phyloP scores from a whole-genome alignment of 306 rosid genomes.

The Geum urbanum region DNA sequence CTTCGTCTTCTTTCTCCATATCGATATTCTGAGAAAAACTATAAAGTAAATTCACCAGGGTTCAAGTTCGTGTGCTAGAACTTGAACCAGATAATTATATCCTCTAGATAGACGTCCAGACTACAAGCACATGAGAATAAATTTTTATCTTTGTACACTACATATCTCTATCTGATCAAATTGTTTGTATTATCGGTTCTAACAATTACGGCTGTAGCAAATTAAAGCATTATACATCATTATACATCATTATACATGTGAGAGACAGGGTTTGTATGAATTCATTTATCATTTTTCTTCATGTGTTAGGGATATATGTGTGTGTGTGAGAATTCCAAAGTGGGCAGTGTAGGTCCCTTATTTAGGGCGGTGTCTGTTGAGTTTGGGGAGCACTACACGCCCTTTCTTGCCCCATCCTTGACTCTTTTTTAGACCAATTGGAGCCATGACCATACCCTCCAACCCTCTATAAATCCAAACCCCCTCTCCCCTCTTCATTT shows the following conservation, averaged over 20 bases:
- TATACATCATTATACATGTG: constrained; percentile 24
- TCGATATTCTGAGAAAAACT: no score
- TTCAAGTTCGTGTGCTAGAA: no score
- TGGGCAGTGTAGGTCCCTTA: constrained; percentile 51
- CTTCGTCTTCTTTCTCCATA: no score
- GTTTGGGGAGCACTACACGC: constrained; percentile 71
- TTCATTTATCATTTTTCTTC: constrained; percentile 20
- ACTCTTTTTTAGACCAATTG: constrained; percentile 49
- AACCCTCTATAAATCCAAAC: constrained; percentile 39
- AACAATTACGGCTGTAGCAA: no score
- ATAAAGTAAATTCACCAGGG: no score
- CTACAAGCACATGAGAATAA: no score
- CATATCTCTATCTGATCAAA: no score
- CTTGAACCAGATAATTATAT: no score
- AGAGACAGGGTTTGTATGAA: constrained; percentile 23
- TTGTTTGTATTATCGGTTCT: no score
- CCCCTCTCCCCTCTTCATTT: constrained; percentile 11
- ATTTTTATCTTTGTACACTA: no score
- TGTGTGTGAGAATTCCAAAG: constrained; percentile 33
- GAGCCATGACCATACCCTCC: constrained; percentile 38
- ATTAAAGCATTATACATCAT: no score
- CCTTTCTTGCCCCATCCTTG: constrained; percentile 71
- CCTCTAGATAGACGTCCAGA: no score
- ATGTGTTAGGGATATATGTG: neutral
- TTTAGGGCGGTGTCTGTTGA: constrained; percentile 47